These are phyloP conservation scores for Biscogniauxia sp. DNA, from an alignment of 2,329 filamentous ascomycete species.

Conservation along the genomic window DNA sequence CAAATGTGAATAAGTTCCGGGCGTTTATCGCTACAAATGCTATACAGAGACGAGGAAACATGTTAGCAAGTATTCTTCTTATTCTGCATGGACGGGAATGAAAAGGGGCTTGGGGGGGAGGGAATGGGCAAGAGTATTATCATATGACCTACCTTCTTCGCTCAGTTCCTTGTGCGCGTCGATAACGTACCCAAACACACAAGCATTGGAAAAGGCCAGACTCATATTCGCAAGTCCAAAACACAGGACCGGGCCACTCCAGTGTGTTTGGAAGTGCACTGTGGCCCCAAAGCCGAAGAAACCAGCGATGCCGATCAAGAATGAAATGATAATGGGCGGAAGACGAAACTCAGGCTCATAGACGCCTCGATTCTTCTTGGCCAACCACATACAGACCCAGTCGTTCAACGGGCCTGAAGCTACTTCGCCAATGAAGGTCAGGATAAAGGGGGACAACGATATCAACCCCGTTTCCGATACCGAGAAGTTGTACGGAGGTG, in stretches of 20 bases:
- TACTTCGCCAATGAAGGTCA: constrained; percentile 44
- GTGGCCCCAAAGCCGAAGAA: constrained; percentile 49
- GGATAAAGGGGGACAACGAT: constrained; percentile 48
- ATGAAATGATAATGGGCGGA: constrained; percentile 39
- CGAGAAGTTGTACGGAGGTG: constrained; percentile 50
- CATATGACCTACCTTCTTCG: constrained; percentile 36
- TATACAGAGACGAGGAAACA: constrained; percentile 10
- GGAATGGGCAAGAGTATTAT: too few species aligned
- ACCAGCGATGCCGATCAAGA: constrained; percentile 40
- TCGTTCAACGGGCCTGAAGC: constrained; percentile 46
- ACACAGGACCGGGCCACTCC: constrained; percentile 45
- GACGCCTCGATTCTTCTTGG: constrained; percentile 48
- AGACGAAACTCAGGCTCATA: constrained; percentile 53
- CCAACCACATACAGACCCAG: constrained; percentile 42
- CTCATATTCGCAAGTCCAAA: constrained; percentile 49
- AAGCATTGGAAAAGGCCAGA: constrained; percentile 44
- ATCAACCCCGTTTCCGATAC: constrained; percentile 49
- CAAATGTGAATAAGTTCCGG: constrained; percentile 46
- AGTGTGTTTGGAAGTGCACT: constrained; percentile 44
- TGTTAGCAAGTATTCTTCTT: background rate
- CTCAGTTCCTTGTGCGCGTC: constrained; percentile 45
- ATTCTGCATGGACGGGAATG: background rate
- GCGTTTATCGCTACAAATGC: constrained; percentile 52
- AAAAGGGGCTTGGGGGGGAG: background rate
- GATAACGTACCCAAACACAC: constrained; percentile 50